Base-by-base conservation (phyloP, 441 rosid species). In the Erodium trifolium region DNA sequence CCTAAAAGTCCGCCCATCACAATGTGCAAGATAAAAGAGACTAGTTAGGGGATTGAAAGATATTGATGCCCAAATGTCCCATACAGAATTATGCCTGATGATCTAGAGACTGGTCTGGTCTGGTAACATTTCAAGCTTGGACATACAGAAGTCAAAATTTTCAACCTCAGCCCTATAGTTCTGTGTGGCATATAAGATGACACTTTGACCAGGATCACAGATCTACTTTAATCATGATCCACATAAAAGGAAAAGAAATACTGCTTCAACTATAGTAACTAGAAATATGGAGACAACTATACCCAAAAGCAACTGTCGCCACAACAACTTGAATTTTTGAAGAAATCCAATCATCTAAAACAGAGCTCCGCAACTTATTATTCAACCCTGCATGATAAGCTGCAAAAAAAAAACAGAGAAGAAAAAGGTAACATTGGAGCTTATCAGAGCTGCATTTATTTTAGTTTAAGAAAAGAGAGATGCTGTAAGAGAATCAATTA, bases 221-320 rank as follows among this genome's bases (percentile, higher is more conserved):
- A 29, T 12, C 65, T 59, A 2, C 57, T 62, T 63, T 19, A 41
- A 51, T 45, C 60, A 71, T 43, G 63, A 37, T 57, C 23, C 53
- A 69, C 12, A 43, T 27, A 53, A 29, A 41, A n/a, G 19, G 35
- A 55, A n/a, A n/a, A 53, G 27, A 34, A 19, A 66, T 8, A 5
- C 12, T 12, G 53, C 39, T n/a, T 34, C 12, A 18, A 12, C 55
- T 47, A 11, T 47, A 59, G 18, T 37, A 37, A 14, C 55, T 17
- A 27, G 14, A 73, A 51, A 65, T 65, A 67, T 8, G 70, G 74
- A 79, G 68, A 69, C 18, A 37, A 71, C 69, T 75, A 79, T 91
- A 94, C 99, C 99, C 99, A 73, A 92, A 94, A 73, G 98, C 98
- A 65, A 92, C 98, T n/a, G 98, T 94, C 77, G 97, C 99, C 60